A percentile compares a stretch with the other conserved stretches of the same genome.
Evolutionary conservation across 2,329 filamentous ascomycete species (phyloP).

Genomic region (Colletotrichum endophyticum): DNA sequence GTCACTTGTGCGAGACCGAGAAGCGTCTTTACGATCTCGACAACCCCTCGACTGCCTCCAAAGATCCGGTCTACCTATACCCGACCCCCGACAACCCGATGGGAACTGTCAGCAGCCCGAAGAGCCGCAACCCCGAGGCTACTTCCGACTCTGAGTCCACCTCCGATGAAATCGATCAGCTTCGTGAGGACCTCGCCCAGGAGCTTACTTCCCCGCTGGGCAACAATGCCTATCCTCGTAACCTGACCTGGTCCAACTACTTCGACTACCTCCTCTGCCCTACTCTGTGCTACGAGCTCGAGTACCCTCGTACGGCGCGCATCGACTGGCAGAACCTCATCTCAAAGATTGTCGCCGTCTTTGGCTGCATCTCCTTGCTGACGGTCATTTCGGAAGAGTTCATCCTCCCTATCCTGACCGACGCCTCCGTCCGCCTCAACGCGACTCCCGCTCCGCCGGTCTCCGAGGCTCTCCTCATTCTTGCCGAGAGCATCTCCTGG

Average conservation of each 20-base stretch:
- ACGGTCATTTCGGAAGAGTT: conserved; percentile 93
- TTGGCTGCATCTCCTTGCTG: conserved; percentile 95
- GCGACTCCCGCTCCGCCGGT: conserved; percentile 37
- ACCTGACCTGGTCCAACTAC: conserved; percentile 84
- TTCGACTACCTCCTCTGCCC: conserved; percentile 89
- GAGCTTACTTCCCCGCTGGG: conserved; percentile 93
- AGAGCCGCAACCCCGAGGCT: conserved; percentile 8
- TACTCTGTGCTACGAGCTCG: conserved; percentile 95
- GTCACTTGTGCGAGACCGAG: conserved; percentile 88
- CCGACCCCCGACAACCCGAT: conserved; percentile 64
- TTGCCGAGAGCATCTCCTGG: conserved; percentile 88
- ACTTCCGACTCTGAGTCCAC: conserved; percentile 32
- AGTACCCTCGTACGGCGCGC: conserved; percentile 82
- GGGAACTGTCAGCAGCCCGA: conserved; percentile 35
- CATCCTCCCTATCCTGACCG: conserved; percentile 85
- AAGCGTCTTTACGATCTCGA: conserved; percentile 82
- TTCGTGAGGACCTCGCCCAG: conserved; percentile 86
- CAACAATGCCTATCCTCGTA: conserved; percentile 86
- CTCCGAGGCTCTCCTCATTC: conserved; percentile 75
- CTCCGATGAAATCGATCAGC: conserved; percentile 62
- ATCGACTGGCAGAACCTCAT: conserved; percentile 82
- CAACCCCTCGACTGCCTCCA: conserved; percentile 60
- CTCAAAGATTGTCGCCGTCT: conserved; percentile 86
- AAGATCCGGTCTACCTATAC: conserved; percentile 77
- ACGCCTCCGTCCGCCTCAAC: conserved; percentile 65